Conservation (phyloP, 2,329 filamentous ascomycete genomes). For the Chaetomium sp. region DNA sequence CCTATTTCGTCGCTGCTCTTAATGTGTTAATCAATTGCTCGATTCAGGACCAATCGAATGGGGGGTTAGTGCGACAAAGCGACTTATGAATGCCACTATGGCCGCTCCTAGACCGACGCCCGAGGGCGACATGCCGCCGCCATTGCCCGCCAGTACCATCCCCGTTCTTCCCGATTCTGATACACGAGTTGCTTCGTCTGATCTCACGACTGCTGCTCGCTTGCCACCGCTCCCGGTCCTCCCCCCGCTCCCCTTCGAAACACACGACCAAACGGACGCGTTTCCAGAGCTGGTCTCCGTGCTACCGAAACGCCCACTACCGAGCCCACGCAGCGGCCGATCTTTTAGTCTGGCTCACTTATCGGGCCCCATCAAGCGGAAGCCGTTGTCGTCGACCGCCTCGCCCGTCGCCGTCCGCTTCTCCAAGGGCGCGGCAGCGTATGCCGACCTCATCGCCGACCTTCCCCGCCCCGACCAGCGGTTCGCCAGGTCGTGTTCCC, state of each 20-base stretch:
- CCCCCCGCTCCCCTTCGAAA: slow-evolving; percentile 31
- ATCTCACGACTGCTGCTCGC: slow-evolving; percentile 22
- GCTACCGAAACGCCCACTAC: slow-evolving; percentile 30
- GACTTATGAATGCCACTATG: slow-evolving; percentile 29
- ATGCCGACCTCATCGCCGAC: slow-evolving; percentile 43
- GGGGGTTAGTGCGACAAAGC: slow-evolving; percentile 26
- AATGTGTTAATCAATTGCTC: slow-evolving; percentile 25
- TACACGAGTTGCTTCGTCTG: slow-evolving; percentile 34
- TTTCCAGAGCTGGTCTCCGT: slow-evolving; percentile 28
- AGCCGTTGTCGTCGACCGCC: slow-evolving; percentile 60
- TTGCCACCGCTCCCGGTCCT: slow-evolving; percentile 26
- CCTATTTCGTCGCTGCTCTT: slow-evolving; percentile 19
- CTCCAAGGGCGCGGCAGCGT: slow-evolving; percentile 44
- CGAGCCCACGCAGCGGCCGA: slow-evolving; percentile 38
- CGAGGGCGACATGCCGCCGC: slow-evolving; percentile 6
- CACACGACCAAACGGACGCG: slow-evolving; percentile 34
- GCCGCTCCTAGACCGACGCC: slow-evolving; percentile 26
- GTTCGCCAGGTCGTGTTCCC: slow-evolving; percentile 56
- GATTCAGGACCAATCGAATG: slow-evolving; percentile 26
- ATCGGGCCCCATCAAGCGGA: slow-evolving; percentile 55
- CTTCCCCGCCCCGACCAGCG: slow-evolving; percentile 55
- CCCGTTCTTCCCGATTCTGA: slow-evolving; percentile 27
- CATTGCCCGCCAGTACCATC: slow-evolving; percentile 9
- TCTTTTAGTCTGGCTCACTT: slow-evolving; percentile 39
- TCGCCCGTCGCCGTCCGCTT: slow-evolving; percentile 54